Evolutionary conservation across 306 rosid species (phyloP), one percentile per base, ranked within the genome.

Genomic region (Prunus mira): DNA sequence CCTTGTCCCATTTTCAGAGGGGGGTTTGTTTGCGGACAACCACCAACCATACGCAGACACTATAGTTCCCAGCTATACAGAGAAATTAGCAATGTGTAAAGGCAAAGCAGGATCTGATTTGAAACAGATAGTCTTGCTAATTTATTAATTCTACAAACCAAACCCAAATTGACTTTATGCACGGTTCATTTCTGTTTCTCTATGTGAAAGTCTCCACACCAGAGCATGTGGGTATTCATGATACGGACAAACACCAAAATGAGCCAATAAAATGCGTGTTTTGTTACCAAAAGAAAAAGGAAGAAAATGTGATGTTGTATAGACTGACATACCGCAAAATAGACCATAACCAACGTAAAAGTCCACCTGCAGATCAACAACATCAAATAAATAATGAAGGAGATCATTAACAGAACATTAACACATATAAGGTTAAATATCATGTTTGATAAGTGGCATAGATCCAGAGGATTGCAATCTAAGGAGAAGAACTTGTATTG

Each of bases 1-100:
- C 67, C 71, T 61, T 75, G 81, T 82, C 52, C 67, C 84, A 67
- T 79, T 80, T 76, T 61, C 68, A 76, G 79, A 30, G 18, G 78
- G 69, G 68, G 76, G 66, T 22, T 79, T 82, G 56, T 83, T 82
- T 51, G 80, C 22, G 43, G 75, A 47, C 74, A 82, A 75, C 93
- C 89, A 84, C 56, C 94, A 89, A 71, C 97, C 97, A 43, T 86
- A 80, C 72, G 93, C 93, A 80, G 98, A 93, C 54, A 90, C 82
- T 38, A 88, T 50, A 71, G 86, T 86, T 38, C 91, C 97, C 81
- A 91, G 43, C 97, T 91, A 62, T 63, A 76, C 50, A 51, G 3
- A 79, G 43, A 66, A 62, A 79, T 24, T 51, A 22, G 32, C 57
- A 25, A 52, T 10, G 3, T 30, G 64, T 81, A 71, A 65, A 12